A percentile compares a stretch with the other conserved stretches of the same genome.
Conservation (phyloP, 2,329 filamentous ascomycete species). For the Sordariomycetes sp. region DNA sequence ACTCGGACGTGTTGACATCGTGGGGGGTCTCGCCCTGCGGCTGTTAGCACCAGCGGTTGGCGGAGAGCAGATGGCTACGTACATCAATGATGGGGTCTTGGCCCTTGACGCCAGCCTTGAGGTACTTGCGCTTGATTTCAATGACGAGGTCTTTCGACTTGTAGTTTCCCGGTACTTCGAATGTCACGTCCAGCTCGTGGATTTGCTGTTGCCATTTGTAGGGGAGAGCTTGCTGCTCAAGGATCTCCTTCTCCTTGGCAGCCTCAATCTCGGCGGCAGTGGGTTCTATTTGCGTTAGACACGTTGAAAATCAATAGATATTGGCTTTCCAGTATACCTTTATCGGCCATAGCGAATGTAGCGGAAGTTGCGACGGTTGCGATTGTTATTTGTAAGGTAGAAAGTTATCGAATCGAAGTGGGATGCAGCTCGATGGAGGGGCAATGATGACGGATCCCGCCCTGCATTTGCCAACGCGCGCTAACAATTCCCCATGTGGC, state of each 20-base stretch:
- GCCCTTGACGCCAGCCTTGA: conserved; percentile 80
- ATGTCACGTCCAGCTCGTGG: conserved; percentile 71
- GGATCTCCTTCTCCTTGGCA: conserved; percentile 61
- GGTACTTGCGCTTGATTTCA: conserved; percentile 67
- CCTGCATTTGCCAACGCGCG: too few relatives aligned
- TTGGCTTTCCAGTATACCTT: conserved; percentile 3
- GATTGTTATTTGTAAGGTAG: background rate
- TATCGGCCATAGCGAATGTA: conserved; percentile 7
- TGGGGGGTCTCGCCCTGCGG: conserved; percentile 78
- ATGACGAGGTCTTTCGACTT: conserved; percentile 80
- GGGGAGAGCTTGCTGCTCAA: conserved; percentile 82
- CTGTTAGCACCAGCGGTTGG: too few relatives aligned
- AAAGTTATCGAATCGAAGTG: conserved; percentile 1
- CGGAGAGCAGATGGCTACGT: too few relatives aligned
- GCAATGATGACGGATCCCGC: conserved; percentile 1
- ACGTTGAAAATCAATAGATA: conserved; percentile 15
- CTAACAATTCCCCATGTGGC: too few relatives aligned
- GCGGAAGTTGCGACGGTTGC: too few relatives aligned
- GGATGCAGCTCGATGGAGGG: conserved; percentile 4
- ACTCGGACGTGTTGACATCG: conserved; percentile 72
- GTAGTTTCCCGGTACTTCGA: conserved; percentile 70
- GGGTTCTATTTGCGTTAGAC: conserved; percentile 38
- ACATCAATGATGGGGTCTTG: conserved; percentile 64
- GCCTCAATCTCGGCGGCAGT: conserved; percentile 48
- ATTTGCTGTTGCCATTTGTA: conserved; percentile 98